A percentile compares a stretch with the other conserved stretches of the same genome.
These are phyloP conservation scores for Prunella vulgaris DNA, from an alignment of 257 asterid genomes.

Conservation along the genomic window DNA sequence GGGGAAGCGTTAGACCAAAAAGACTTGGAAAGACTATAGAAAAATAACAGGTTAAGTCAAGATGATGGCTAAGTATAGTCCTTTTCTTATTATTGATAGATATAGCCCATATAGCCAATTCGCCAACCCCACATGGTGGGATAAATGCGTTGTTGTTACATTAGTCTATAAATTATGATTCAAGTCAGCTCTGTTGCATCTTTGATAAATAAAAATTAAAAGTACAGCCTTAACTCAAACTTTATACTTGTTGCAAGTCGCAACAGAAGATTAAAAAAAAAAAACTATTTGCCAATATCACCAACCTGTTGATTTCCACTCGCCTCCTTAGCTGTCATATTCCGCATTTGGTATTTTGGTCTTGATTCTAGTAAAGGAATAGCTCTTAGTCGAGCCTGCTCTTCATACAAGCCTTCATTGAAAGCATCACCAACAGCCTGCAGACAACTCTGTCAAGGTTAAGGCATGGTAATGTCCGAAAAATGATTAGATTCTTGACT, in stretches of 20 bases:
- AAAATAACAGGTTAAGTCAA: neutral
- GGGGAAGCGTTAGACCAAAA: neutral
- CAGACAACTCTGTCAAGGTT: constrained; percentile 9
- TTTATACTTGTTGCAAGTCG: constrained; percentile 1
- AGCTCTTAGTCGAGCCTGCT: constrained; percentile 87
- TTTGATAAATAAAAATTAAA: neutral
- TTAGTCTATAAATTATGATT: neutral
- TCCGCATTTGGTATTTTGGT: constrained; percentile 96
- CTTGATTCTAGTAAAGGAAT: constrained; percentile 93
- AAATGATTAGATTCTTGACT: constrained; percentile 11
- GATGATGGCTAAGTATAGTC: neutral
- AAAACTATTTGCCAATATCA: constrained; percentile 14
- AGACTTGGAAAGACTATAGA: neutral
- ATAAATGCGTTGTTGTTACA: neutral
- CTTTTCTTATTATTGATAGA: no score
- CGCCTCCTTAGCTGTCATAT: constrained; percentile 88
- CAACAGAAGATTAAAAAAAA: neutral
- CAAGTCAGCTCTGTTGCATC: constrained; percentile 4
- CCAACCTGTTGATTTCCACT: constrained; percentile 81
- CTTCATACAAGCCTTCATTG: constrained; percentile 95
- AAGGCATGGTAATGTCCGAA: neutral
- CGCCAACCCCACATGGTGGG: neutral
- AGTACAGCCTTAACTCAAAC: neutral
- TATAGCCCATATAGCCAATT: no score
- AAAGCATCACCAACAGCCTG: constrained; percentile 99